These are phyloP conservation scores for Populus tomentosa DNA, from an alignment of 441 rosid species.

Conservation along the genomic window DNA sequence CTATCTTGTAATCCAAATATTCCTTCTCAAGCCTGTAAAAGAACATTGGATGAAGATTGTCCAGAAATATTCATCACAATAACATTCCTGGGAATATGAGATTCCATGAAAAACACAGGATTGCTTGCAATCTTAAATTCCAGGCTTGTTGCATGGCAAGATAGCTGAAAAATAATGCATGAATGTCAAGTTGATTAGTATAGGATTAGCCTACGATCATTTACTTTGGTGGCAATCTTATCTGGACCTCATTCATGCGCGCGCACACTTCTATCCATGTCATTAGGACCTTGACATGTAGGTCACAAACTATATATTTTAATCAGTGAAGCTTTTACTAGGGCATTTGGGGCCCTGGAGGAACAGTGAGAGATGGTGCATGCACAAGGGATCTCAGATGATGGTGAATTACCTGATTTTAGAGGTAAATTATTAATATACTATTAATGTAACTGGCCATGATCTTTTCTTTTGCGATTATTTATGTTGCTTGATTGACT, in stretches of 20 bases:
- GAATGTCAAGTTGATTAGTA: neutral
- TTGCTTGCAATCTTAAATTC: neutral
- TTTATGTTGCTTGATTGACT: neutral
- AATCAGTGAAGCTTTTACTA: neutral
- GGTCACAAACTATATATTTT: neutral
- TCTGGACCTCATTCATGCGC: neutral
- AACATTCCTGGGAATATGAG: neutral
- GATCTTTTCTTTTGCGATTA: neutral
- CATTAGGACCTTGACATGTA: neutral
- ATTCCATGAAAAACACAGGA: neutral
- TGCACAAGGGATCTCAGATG: neutral
- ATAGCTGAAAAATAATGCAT: neutral
- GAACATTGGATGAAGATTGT: neutral
- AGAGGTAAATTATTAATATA: neutral
- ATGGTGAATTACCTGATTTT: neutral
- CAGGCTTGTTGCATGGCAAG: neutral
- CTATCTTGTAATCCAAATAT: neutral
- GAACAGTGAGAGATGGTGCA: neutral
- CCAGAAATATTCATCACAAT: neutral
- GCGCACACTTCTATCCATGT: neutral
- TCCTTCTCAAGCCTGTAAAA: neutral
- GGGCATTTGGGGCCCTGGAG: neutral
- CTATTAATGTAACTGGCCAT: neutral
- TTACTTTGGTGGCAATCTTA: neutral
- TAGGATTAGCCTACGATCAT: neutral